Percentiles rank a stretch among this genome's conserved stretches.
These are phyloP conservation scores for Cenococcum geophilum DNA, from an alignment of 495 filamentous ascomycete genomes.

Conservation along the genomic window DNA sequence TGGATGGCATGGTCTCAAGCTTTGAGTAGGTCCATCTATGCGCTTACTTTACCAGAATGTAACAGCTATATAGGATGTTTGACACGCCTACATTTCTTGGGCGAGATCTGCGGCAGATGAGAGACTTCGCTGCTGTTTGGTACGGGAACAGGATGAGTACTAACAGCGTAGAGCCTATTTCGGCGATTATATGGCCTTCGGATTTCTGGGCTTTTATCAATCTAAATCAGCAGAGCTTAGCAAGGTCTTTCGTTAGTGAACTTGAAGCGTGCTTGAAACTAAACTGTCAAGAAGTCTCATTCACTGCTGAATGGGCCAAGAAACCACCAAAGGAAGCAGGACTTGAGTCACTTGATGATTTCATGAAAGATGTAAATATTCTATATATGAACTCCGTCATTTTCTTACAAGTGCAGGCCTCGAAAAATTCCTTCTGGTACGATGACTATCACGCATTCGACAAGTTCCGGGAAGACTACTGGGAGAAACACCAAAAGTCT, in stretches of 20 bases:
- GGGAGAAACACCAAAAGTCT: slow-evolving; percentile 10
- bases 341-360: neutral
- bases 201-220: slow-evolving; percentile 1
- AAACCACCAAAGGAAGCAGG: neutral
- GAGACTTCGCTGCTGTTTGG: slow-evolving; percentile 10
- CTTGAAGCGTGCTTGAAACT: neutral
- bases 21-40: neutral
- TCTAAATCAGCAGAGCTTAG: neutral
- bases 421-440: slow-evolving; percentile 21
- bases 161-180: neutral
- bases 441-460: slow-evolving; percentile 32
- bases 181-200: neutral
- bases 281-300: neutral
- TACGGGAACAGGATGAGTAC: slow-evolving; percentile 9
- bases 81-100: slow-evolving; percentile 11
- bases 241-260: neutral
- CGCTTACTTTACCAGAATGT: neutral
- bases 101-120: slow-evolving; percentile 6
- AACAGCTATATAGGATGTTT: neutral
- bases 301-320: neutral
- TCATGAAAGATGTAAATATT: neutral
- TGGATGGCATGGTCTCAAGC: slow-evolving; percentile 13
- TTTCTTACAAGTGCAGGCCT: neutral
- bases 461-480: slow-evolving; percentile 28
- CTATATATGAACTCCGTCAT: neutral